A percentile compares a stretch with the other conserved stretches of the same genome.
Conservation (phyloP, 805 yeast genomes). For the Lipomyces yamanashiensis region DNA sequence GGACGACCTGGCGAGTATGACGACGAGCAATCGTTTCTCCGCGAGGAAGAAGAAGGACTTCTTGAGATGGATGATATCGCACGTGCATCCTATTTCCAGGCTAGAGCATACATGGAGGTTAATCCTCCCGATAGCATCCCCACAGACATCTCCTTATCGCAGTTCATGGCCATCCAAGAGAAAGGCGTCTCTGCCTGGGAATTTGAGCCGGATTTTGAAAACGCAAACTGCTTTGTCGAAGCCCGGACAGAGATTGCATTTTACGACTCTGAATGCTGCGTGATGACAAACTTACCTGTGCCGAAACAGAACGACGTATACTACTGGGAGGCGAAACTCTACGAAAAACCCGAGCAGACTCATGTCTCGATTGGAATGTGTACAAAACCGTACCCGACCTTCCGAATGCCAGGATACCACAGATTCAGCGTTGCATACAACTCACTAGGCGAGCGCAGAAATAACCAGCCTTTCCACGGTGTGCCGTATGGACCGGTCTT, state of each 20-base stretch:
- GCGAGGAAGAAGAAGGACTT: conserved; percentile 65
- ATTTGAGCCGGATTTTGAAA: conserved; percentile 57
- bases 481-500: conserved; percentile 61
- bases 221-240: conserved; percentile 63
- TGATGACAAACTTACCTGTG: conserved; percentile 82
- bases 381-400: conserved; percentile 89
- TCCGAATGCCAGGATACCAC: conserved; percentile 91
- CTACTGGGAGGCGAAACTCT: conserved; percentile 86
- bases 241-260: conserved; percentile 62
- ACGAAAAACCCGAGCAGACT: conserved; percentile 60
- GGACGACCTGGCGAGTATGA: conserved; percentile 64
- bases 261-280: conserved; percentile 63
- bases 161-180: conserved; percentile 72
- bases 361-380: conserved; percentile 75
- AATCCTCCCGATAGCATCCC: conserved; percentile 52
- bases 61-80: conserved; percentile 59
- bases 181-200: conserved; percentile 92
- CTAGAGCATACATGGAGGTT: conserved; percentile 53
- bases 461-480: conserved; percentile 74
- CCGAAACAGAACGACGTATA: conserved; percentile 83
- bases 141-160: conserved; percentile 57
- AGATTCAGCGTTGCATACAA: conserved; percentile 85
- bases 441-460: conserved; percentile 77
- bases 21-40: conserved; percentile 63
- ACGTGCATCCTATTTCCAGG: conserved; percentile 68